These are phyloP conservation scores for Gnomoniopsis smithogilvyi DNA, from an alignment of 2,329 filamentous ascomycete genomes.

Conservation along the genomic window DNA sequence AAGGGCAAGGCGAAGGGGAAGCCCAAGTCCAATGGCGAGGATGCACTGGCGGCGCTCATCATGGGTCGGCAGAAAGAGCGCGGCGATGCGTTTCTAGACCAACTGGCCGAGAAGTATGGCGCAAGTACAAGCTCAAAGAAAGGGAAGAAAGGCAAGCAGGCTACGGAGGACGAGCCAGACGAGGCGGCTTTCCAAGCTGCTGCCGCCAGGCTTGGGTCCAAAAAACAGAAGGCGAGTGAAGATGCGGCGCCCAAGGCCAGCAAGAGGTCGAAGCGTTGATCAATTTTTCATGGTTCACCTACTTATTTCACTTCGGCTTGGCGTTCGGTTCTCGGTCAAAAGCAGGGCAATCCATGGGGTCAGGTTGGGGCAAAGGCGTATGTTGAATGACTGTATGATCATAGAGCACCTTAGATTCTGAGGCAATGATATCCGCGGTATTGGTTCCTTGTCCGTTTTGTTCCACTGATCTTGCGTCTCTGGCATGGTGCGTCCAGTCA, in stretches of 20 bases:
- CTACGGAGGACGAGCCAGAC: conserved; percentile 57
- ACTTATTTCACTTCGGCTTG: neutral
- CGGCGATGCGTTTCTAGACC: conserved; percentile 62
- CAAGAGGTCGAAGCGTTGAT: conserved; percentile 20
- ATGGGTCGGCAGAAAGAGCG: conserved; percentile 65
- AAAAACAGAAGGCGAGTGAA: conserved; percentile 27
- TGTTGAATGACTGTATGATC: neutral
- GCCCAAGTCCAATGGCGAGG: conserved; percentile 20
- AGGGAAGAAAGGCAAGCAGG: conserved; percentile 46
- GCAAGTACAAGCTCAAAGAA: conserved; percentile 37
- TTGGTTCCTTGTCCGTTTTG: neutral
- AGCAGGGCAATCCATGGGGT: neutral
- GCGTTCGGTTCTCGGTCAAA: conserved; percentile 1
- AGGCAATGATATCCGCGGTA: neutral
- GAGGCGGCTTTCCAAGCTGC: conserved; percentile 61
- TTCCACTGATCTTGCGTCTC: neutral
- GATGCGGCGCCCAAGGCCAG: conserved; percentile 12
- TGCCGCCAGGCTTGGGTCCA: conserved; percentile 41
- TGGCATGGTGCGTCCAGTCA: neutral
- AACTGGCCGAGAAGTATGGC: conserved; percentile 74
- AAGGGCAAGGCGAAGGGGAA: conserved; percentile 26
- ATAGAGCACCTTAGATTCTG: neutral
- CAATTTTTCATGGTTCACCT: conserved; percentile 8
- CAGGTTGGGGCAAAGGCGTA: neutral
- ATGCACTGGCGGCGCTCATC: conserved; percentile 67